Percentiles rank a stretch among this genome's conserved stretches.
These are phyloP conservation scores for Stevia rebaudiana DNA, from an alignment of 140 eudicot species.

Conservation along the genomic window DNA sequence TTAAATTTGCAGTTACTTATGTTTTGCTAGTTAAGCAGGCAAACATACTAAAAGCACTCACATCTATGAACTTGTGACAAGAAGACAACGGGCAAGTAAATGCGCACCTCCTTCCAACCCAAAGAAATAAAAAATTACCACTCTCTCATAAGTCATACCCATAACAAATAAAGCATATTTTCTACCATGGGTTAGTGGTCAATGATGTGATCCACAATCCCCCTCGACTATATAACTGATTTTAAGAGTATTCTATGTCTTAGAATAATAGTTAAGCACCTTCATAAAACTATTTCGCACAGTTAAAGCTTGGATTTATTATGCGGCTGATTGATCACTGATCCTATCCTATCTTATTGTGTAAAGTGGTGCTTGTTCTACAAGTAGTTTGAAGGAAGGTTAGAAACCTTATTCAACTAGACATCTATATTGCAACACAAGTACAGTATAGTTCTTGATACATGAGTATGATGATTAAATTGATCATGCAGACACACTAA, in stretches of 20 bases:
- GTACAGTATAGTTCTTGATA: background rate
- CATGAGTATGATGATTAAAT: background rate
- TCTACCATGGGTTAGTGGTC: constrained; percentile 5
- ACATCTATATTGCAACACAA: constrained; percentile 1
- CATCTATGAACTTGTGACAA: background rate
- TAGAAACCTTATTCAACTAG: constrained; percentile 10
- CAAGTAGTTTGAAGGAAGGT: background rate
- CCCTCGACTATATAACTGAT: background rate
- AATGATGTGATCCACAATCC: background rate
- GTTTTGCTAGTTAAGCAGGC: constrained; percentile 2
- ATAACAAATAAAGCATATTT: background rate
- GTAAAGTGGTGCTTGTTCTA: background rate
- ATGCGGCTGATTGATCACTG: no score
- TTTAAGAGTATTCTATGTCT: constrained; percentile 1
- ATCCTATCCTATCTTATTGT: background rate
- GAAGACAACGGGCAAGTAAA: constrained; percentile 6
- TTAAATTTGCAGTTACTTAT: background rate
- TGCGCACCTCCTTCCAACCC: constrained; percentile 17
- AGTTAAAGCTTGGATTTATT: background rate
- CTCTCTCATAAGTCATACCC: background rate
- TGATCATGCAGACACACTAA: background rate
- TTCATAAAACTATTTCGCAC: background rate
- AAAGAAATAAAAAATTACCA: background rate
- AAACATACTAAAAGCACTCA: background rate
- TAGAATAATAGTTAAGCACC: background rate